Evolutionary conservation across 352 stramenopile species (phyloP), one percentile per base, ranked within the genome.

Genomic region (Phytophthora litchii): DNA sequence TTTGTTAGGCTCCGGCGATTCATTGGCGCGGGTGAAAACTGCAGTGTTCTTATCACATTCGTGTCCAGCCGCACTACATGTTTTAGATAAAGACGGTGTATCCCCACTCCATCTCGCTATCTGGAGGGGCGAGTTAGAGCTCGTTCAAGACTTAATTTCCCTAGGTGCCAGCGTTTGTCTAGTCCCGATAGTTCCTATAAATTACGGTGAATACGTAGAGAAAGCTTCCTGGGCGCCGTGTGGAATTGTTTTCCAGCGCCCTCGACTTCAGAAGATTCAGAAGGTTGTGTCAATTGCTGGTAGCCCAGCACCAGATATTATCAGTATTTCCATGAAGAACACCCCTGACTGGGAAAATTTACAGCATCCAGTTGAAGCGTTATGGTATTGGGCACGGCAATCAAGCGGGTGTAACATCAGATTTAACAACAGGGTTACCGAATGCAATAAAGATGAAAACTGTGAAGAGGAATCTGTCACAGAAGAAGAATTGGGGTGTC

Each of bases 81-180:
- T 88, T 16, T 20, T 34, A 7, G 81, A 91, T 41, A 2, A 43
- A 0, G 68, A 86, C 13, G 69, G 76, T 0, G 45, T 78, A 0
- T 72, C 65, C 0, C 65, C 78, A 19, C 38, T 89, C 4, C 75
- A 87, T 67, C 55, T 83, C 7, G 81, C 81, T 8, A 74, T 89
- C 14, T 59, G 32, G 19, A 44, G 48, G 19, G 75, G 70, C 14
- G 55, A 80, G 10, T 0, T 67, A 1, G 44, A 57, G 4, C 36
- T 91, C 1, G 73, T 89, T 0, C 52, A 67, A 14, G 12, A 60
- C 3, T 76, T 91, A 9, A 62, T 91, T 12, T 29, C 29, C 2
- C 45, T 84, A 3, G 81, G 81, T 21, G 79, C 77, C 4, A 72
- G 56, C 51, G 51, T 80, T 12, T 73, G 74, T 36, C 54, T 3